phyloP scores from a whole-genome alignment of 2,329 filamentous ascomycete genomes.

The Penicillium hesseltinei region DNA sequence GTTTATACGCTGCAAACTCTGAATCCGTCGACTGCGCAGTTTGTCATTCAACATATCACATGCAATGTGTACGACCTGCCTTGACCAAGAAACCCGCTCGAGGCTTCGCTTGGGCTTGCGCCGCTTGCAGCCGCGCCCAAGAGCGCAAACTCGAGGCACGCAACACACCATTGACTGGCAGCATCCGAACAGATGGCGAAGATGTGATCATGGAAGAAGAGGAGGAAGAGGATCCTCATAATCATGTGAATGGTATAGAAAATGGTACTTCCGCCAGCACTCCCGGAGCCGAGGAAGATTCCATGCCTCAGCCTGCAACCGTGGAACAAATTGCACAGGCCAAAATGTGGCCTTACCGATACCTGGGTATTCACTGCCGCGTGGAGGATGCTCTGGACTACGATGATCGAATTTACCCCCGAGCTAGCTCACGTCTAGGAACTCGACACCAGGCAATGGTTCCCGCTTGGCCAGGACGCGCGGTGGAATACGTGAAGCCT shows the following conservation, averaged over 20 bases:
- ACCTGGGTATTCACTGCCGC: conserved; percentile 91
- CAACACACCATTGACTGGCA: conserved; percentile 71
- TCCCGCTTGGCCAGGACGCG: conserved; percentile 76
- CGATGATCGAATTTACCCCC: conserved; percentile 94
- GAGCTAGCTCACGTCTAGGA: conserved; percentile 87
- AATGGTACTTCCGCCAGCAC: conserved; percentile 64
- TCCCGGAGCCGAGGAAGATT: conserved; percentile 55
- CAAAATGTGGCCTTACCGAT: conserved; percentile 93
- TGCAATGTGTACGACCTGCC: conserved; percentile 93
- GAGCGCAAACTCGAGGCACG: conserved; percentile 88
- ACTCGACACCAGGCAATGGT: conserved; percentile 89
- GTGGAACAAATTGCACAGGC: conserved; percentile 88
- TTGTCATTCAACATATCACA: conserved; percentile 93
- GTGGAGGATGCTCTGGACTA: conserved; percentile 95
- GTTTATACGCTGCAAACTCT: conserved; percentile 86
- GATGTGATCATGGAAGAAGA: conserved; percentile 66
- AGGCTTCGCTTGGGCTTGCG: conserved; percentile 97
- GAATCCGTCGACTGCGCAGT: conserved; percentile 97
- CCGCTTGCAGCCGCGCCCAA: conserved; percentile 91
- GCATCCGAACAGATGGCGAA: conserved; percentile 53
- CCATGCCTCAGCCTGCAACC: conserved; percentile 62
- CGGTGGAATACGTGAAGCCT: conserved; percentile 87
- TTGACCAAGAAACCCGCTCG: conserved; percentile 93
- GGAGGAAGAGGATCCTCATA: conserved; percentile 63
- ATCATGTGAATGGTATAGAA: conserved; percentile 52